A percentile compares a stretch with the other conserved stretches of the same genome.
Evolutionary conservation across 495 filamentous ascomycete species (phyloP).

Genomic region (Penicillium parvum): DNA sequence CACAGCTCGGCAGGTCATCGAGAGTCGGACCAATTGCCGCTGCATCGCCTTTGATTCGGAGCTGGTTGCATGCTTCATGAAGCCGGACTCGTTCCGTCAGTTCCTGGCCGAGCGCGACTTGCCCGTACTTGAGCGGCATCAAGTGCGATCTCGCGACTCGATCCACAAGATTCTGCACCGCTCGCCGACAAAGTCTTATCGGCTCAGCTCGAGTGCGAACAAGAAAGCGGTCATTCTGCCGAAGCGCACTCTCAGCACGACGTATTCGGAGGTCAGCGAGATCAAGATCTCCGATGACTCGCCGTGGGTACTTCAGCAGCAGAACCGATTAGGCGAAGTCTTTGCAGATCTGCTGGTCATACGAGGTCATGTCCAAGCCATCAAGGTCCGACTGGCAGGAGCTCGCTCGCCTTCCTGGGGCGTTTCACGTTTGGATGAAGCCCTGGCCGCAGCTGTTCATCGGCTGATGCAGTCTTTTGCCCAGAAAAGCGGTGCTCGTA

Average conservation of each 20-base stretch:
- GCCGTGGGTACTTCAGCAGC: slow-evolving; percentile 69
- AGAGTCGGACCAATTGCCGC: slow-evolving; percentile 52
- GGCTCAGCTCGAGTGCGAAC: slow-evolving; percentile 47
- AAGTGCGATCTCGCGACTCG: slow-evolving; percentile 53
- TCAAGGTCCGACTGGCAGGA: slow-evolving; percentile 54
- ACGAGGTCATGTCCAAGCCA: slow-evolving; percentile 53
- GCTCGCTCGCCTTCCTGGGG: slow-evolving; percentile 44
- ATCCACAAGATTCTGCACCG: slow-evolving; percentile 53
- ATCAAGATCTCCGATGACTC: slow-evolving; percentile 51
- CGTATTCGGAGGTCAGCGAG: slow-evolving; percentile 48
- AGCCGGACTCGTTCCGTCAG: slow-evolving; percentile 55
- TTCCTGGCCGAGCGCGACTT: slow-evolving; percentile 49
- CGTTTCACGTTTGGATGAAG: slow-evolving; percentile 47
- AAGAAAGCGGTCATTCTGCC: slow-evolving; percentile 54
- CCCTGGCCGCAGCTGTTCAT: slow-evolving; percentile 54
- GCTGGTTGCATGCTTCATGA: slow-evolving; percentile 49
- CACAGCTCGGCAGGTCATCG: slow-evolving; percentile 56
- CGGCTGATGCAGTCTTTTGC: slow-evolving; percentile 57
- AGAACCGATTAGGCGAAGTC: slow-evolving; percentile 59
- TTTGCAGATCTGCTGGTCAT: slow-evolving; percentile 65
- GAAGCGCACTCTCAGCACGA: slow-evolving; percentile 46
- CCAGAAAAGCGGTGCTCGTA: slow-evolving; percentile 33
- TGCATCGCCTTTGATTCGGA: slow-evolving; percentile 54
- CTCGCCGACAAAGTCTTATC: slow-evolving; percentile 47
- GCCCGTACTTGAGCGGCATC: slow-evolving; percentile 53